Percentiles rank a stretch among this genome's conserved stretches.
Evolutionary conservation across 176 grass and related monocot genomes (phyloP).

Genomic region (Oropetium thomaeum): DNA sequence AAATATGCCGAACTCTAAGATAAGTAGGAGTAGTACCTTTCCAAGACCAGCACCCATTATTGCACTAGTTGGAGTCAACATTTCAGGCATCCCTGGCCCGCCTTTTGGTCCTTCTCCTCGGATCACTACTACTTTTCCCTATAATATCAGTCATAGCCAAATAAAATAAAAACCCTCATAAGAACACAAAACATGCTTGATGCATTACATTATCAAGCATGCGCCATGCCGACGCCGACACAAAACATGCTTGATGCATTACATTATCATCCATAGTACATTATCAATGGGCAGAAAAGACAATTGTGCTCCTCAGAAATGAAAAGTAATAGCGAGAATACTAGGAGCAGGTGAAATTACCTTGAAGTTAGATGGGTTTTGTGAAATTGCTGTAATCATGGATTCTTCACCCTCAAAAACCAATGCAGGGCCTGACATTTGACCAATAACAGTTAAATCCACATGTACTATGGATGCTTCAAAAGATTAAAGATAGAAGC

Average conservation of each 20-base stretch:
- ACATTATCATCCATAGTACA: too few relatives aligned
- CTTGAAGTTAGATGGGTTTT: conserved; percentile 81
- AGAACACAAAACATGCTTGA: not conserved
- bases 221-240: too few relatives aligned
- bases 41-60: conserved; percentile 99
- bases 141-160: conserved; percentile 1
- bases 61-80: conserved; percentile 97
- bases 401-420: conserved; percentile 98
- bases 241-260: too few relatives aligned
- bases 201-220: too few relatives aligned
- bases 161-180: conserved; percentile 30
- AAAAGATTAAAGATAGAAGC: conserved; percentile 31
- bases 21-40: conserved; percentile 67
- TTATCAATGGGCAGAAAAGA: not conserved
- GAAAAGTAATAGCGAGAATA: not conserved
- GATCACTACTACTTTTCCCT: conserved; percentile 90
- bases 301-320: not conserved
- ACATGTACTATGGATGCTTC: conserved; percentile 13
- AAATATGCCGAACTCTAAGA: not conserved
- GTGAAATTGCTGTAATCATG: conserved; percentile 86
- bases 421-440: conserved; percentile 73
- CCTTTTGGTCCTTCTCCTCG: conserved; percentile 96
- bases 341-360: conserved; percentile 19
- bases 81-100: conserved; percentile 97
- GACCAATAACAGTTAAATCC: conserved; percentile 26